A percentile compares a stretch with the other conserved stretches of the same genome.
These are phyloP conservation scores for Leishmania martiniquensis DNA, from an alignment of 208 protist species.

Conservation along the genomic window DNA sequence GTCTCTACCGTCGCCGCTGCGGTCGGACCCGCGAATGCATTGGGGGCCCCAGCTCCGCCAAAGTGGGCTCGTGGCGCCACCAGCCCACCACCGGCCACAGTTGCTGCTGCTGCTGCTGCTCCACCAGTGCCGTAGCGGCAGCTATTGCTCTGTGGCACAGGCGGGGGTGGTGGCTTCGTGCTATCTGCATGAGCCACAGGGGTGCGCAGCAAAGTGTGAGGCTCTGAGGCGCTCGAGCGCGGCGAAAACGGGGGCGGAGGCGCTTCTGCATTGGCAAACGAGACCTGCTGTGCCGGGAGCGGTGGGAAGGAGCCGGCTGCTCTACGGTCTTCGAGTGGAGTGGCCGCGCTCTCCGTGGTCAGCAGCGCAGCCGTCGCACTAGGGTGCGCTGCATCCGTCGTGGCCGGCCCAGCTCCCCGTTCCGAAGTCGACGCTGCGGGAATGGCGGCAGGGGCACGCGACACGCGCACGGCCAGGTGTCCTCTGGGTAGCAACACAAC, in stretches of 20 bases:
- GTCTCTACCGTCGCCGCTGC: neutral
- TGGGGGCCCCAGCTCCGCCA: neutral
- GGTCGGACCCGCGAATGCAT: neutral
- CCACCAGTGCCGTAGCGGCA: too few relatives aligned
- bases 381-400: neutral
- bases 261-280: neutral
- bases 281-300: neutral
- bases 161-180: neutral
- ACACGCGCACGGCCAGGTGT: conserved; percentile 12
- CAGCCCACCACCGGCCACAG: neutral
- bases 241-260: neutral
- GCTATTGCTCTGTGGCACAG: neutral
- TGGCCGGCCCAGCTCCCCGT: neutral
- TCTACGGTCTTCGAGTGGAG: neutral
- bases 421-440: neutral
- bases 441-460: neutral
- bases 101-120: neutral
- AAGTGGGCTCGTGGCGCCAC: neutral
- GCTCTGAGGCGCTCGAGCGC: neutral
- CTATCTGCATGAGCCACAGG: neutral
- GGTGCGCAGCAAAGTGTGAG: neutral
- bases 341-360: neutral
- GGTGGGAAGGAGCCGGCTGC: neutral
- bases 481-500: conserved; percentile 27
- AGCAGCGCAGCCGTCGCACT: neutral